Conservation (phyloP, 169 alveolate species). For the Cryptosporidium andersoni region DNA sequence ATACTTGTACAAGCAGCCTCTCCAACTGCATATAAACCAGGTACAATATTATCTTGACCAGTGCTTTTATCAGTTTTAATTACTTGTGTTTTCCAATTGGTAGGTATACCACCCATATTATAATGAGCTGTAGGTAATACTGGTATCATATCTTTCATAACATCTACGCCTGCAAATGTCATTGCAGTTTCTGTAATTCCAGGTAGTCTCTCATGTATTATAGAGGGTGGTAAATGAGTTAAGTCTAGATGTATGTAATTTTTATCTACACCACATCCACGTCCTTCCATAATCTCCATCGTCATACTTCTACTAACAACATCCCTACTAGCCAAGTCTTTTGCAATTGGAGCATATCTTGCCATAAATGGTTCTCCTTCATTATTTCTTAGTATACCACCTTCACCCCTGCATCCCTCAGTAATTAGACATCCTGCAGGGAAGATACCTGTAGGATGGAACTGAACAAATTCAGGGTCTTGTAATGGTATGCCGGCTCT, state of each 20-base stretch:
- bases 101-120: slow-evolving; percentile 99
- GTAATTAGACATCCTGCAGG: slow-evolving; percentile 97
- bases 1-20: slow-evolving; percentile 98
- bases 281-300: slow-evolving; percentile 93
- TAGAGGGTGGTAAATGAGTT: slow-evolving; percentile 92
- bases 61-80: slow-evolving; percentile 73
- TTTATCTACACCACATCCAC: slow-evolving; percentile 94
- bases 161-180: slow-evolving; percentile 95
- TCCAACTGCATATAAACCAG: slow-evolving; percentile 95
- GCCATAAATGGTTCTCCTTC: slow-evolving; percentile 96
- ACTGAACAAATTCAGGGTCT: slow-evolving; percentile 97
- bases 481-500: slow-evolving; percentile 95
- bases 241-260: slow-evolving; percentile 93
- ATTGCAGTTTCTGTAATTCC: slow-evolving; percentile 97
- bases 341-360: slow-evolving; percentile 94
- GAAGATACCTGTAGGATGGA: slow-evolving; percentile 98
- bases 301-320: slow-evolving; percentile 98
- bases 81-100: slow-evolving; percentile 95
- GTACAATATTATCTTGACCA: slow-evolving; percentile 85
- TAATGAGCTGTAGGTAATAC: slow-evolving; percentile 98
- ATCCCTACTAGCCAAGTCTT: slow-evolving; percentile 97
- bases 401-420: slow-evolving; percentile 99
- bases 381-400: slow-evolving; percentile 96
- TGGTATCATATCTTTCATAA: slow-evolving; percentile 93
- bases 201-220: slow-evolving; percentile 93